Conservation (phyloP, 2,329 filamentous ascomycete species). For the Ophiostoma tasmaniense region DNA sequence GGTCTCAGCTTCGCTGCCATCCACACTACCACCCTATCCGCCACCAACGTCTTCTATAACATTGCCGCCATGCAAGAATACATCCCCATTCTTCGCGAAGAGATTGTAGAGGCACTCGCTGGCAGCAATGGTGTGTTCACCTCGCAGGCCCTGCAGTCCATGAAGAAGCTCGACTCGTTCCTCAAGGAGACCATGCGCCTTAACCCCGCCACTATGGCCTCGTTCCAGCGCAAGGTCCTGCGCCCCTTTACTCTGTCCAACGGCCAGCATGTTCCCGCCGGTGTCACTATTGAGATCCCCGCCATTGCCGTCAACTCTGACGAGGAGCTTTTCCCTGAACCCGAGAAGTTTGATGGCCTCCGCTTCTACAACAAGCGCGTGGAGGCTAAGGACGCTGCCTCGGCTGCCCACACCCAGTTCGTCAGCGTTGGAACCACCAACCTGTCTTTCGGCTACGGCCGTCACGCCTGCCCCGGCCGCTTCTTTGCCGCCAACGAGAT, state of each 20-base stretch:
- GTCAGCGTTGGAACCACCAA: constrained; percentile 29
- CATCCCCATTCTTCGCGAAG: constrained; percentile 42
- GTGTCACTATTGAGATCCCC: constrained; percentile 36
- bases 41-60: constrained; percentile 44
- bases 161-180: constrained; percentile 30
- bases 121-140: constrained; percentile 26
- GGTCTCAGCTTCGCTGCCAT: constrained; percentile 42
- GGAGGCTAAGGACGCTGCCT: constrained; percentile 19
- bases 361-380: constrained; percentile 32
- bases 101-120: constrained; percentile 27
- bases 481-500: constrained; percentile 34
- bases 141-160: constrained; percentile 25
- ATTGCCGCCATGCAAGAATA: constrained; percentile 43
- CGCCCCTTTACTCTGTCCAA: constrained; percentile 45
- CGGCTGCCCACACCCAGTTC: constrained; percentile 31
- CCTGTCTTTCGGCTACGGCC: constrained; percentile 30
- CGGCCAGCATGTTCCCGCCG: constrained; percentile 41
- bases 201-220: constrained; percentile 23
- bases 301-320: constrained; percentile 31
- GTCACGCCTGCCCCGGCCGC: constrained; percentile 33
- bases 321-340: constrained; percentile 29
- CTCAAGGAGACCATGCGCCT: constrained; percentile 27
- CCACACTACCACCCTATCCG: constrained; percentile 40
- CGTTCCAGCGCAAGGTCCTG: constrained; percentile 39
- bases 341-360: constrained; percentile 32